Percentiles rank a stretch among this genome's conserved stretches.
These are phyloP conservation scores for Amylocystis lapponica DNA, from an alignment of 768 basidiomycete genomes.

Conservation along the genomic window DNA sequence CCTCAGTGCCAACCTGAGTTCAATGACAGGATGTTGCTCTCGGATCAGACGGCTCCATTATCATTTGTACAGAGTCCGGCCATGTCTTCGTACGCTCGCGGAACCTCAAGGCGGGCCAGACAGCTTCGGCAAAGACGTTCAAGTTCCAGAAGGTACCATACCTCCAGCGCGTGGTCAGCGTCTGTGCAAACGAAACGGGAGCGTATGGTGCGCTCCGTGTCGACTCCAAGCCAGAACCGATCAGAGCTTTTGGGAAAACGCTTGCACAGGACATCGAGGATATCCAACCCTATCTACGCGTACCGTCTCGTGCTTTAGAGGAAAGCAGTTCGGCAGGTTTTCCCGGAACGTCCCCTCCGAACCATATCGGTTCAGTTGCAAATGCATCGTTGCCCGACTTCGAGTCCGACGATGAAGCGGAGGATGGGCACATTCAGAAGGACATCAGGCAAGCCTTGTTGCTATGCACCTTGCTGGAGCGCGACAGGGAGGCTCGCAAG, in stretches of 20 bases:
- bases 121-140: conserved; percentile 40
- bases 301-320: conserved; percentile 4
- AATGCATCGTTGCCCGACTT: neutral
- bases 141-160: conserved; percentile 79
- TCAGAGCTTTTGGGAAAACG: conserved; percentile 48
- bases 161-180: conserved; percentile 79
- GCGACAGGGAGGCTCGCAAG: conserved; percentile 8
- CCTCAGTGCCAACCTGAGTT: neutral
- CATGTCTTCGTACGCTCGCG: conserved; percentile 86
- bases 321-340: no score
- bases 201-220: conserved; percentile 81
- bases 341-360: no score
- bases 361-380: no score
- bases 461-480: conserved; percentile 14
- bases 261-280: conserved; percentile 61
- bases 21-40: conserved; percentile 73
- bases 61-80: conserved; percentile 91
- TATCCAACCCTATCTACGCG: conserved; percentile 55
- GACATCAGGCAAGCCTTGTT: conserved; percentile 29
- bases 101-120: conserved; percentile 16
- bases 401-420: conserved; percentile 18
- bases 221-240: conserved; percentile 55
- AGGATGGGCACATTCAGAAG: conserved; percentile 26
- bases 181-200: conserved; percentile 76
- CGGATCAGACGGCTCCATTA: conserved; percentile 80